Conservation (phyloP, 192 early-diverging fungal genomes). For the Coemansia sp. region DNA sequence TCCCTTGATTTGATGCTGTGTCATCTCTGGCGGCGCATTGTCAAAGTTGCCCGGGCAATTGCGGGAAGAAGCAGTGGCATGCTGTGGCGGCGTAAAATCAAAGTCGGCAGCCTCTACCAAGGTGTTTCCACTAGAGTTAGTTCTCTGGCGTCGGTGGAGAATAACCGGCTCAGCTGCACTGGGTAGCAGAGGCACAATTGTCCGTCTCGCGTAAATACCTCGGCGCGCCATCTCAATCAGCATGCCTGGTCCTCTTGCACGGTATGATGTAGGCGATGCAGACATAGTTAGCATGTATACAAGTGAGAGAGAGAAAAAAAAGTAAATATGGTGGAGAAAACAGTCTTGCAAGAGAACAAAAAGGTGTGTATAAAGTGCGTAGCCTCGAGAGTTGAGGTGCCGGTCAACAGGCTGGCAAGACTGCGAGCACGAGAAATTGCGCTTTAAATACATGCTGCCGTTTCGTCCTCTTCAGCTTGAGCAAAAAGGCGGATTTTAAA, state of each 20-base stretch:
- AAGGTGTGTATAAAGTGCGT: neutral
- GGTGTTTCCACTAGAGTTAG: neutral
- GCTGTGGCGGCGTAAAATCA: slow-evolving; percentile 2
- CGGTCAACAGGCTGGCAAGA: neutral
- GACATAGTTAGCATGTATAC: neutral
- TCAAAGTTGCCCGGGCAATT: slow-evolving; percentile 1
- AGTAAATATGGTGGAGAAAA: neutral
- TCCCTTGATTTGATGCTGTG: slow-evolving; percentile 10
- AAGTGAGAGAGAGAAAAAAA: neutral
- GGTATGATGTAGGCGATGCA: neutral
- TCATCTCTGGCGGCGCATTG: slow-evolving; percentile 22
- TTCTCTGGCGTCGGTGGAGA: neutral
- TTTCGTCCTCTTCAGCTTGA: neutral
- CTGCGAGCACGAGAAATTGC: neutral
- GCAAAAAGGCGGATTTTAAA: neutral
- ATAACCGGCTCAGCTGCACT: neutral
- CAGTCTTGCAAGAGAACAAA: neutral
- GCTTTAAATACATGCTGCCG: neutral
- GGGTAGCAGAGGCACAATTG: slow-evolving; percentile 10
- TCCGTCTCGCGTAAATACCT: slow-evolving; percentile 8
- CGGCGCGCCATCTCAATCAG: slow-evolving; percentile 19
- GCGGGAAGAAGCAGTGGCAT: neutral
- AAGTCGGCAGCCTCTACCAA: neutral
- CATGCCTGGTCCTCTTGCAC: neutral
- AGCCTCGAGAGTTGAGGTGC: neutral